Base-by-base conservation (phyloP, 306 rosid genomes). In the Adenanthera pavonina region DNA sequence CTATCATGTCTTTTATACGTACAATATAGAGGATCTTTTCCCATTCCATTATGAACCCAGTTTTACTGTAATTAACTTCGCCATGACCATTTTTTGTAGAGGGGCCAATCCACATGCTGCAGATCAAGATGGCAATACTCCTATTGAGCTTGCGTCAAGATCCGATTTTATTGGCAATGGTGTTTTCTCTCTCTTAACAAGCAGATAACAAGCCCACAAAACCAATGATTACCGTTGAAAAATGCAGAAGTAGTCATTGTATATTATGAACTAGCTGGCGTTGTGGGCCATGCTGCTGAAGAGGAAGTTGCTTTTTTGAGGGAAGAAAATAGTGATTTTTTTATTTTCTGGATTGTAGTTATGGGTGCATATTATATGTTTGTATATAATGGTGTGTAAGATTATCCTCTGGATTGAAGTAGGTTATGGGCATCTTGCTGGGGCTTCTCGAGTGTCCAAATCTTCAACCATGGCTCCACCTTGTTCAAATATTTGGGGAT, bases 91-190 rank as follows among this genome's bases (percentile, higher is more conserved):
- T 74, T 70, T 82, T 64, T 85, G 76, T 90, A 92, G 97, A 83
- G 95, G 97, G 34, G 94, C 91, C 20, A 84, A 88, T 84, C 82
- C 87, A 69, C 65, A 57, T 59, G 83, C 90, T 5, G 34, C 14
- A 16, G 94, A 91, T 57, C 72, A 56, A 54, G 89, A 88, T 74
- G 94, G 92, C 53, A 91, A 86, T 57, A 89, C 89, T 41, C 88
- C 95, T 59, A 74, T 79, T 41, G 84, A 71, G 79, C 85, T 88
- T 68, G 88, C 86, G 59, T 48, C 86, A 16, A 88, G 82, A 87
- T 77, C 90, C 5, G 44, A 66, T 49, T 78, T 73, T 65, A 46
- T 57, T 36, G 80, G 82, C 83, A 81, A 76, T 2, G 94, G 86
- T 35, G 51, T 87, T 69, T 72, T 80, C 33, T 20, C 85, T 84